Evolutionary conservation across 2,329 filamentous ascomycete genomes (phyloP).

Genomic region (Colletotrichum tamarilloi): DNA sequence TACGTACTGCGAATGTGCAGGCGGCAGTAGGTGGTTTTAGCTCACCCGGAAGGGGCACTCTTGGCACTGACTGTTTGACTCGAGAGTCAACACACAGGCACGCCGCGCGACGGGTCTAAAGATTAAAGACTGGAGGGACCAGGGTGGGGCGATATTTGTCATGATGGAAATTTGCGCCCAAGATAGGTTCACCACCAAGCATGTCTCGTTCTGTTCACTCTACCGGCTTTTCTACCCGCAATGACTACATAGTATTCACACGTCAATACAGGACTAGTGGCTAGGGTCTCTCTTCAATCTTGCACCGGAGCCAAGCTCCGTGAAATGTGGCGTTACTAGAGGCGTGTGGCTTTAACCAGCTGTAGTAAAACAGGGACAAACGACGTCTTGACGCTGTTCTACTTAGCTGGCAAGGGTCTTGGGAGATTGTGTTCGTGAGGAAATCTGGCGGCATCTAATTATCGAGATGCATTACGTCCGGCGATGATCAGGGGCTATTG

Average conservation of each 20-base stretch:
- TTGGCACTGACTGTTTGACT: neutral
- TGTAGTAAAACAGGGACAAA: neutral
- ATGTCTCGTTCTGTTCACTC: neutral
- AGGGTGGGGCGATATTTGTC: slow-evolving; percentile 17
- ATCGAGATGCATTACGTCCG: neutral
- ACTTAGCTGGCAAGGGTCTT: neutral
- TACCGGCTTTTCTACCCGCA: neutral
- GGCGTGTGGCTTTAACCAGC: neutral
- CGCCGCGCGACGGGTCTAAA: no score
- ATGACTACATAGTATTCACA: neutral
- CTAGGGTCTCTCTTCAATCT: neutral
- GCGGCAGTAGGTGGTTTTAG: neutral
- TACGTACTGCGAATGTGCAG: neutral
- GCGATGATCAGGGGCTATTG: neutral
- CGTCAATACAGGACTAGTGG: neutral
- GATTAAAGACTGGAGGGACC: neutral
- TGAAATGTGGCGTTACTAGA: neutral
- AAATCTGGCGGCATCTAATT: neutral
- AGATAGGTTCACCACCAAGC: neutral
- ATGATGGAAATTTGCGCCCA: neutral
- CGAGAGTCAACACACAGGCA: neutral
- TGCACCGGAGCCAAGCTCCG: neutral
- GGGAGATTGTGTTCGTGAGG: neutral
- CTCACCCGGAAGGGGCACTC: slow-evolving; percentile 1
- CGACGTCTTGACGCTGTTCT: neutral